phyloP scores from a whole-genome alignment of 176 grass and related monocot species.

The Bromus sterilis region DNA sequence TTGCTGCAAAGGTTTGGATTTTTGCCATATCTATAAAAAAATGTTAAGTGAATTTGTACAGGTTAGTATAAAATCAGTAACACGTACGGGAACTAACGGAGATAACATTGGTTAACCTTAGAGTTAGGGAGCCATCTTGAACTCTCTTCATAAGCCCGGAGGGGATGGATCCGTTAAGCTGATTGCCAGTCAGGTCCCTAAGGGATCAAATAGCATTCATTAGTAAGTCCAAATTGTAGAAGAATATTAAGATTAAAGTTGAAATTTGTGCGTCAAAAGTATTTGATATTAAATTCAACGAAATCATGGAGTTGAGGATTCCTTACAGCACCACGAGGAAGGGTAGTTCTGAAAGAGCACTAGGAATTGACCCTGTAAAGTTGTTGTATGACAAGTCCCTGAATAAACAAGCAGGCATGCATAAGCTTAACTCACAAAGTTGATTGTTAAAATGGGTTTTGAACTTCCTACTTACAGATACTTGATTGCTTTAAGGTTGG shows the following conservation, averaged over 20 bases:
- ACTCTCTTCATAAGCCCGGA: constrained; percentile 27
- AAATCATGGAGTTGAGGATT: background rate
- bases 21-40: constrained; percentile 7
- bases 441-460: background rate
- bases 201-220: background rate
- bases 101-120: constrained; percentile 1
- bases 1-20: constrained; percentile 40
- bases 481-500: constrained; percentile 37
- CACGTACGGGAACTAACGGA: background rate
- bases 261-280: background rate
- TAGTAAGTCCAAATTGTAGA: background rate
- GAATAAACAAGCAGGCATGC: background rate
- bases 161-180: constrained; percentile 43
- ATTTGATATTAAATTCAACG: background rate
- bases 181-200: constrained; percentile 52
- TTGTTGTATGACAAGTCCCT: constrained; percentile 72
- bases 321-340: constrained; percentile 48
- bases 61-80: background rate
- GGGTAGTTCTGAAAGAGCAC: constrained; percentile 24
- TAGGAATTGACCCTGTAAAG: constrained; percentile 50
- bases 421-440: background rate
- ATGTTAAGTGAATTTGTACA: background rate
- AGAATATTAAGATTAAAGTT: background rate
- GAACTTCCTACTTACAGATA: constrained; percentile 23
- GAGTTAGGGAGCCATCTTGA: constrained; percentile 28